These are phyloP conservation scores for Gnomoniopsis sp. DNA, from an alignment of 2,329 filamentous ascomycete genomes.

Conservation along the genomic window DNA sequence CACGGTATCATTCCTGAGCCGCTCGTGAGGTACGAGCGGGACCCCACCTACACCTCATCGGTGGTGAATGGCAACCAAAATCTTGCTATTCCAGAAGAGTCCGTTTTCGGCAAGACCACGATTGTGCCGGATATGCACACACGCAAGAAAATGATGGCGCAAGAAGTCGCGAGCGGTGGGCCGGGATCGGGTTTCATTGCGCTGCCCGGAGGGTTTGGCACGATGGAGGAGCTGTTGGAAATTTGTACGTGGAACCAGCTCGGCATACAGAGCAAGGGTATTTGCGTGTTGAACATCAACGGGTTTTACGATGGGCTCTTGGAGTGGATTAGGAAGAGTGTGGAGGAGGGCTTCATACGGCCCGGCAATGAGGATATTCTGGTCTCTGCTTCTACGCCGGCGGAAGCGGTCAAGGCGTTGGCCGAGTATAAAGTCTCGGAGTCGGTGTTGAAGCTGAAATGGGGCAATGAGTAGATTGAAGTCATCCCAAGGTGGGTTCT, in stretches of 20 bases:
- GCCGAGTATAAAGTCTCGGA: constrained; percentile 71
- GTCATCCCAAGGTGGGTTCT: background rate
- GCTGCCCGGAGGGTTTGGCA: constrained; percentile 86
- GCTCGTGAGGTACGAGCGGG: constrained; percentile 74
- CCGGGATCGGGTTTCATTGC: constrained; percentile 87
- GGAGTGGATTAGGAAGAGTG: constrained; percentile 73
- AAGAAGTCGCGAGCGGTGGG: constrained; percentile 77
- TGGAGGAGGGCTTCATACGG: constrained; percentile 74
- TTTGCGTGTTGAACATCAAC: constrained; percentile 81
- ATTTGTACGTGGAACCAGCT: constrained; percentile 93
- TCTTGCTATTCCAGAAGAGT: constrained; percentile 59
- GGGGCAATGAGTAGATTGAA: constrained; percentile 60
- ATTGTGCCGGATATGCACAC: constrained; percentile 96
- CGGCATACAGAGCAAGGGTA: constrained; percentile 78
- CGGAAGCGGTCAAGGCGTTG: constrained; percentile 69
- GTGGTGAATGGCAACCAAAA: constrained; percentile 31
- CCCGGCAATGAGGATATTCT: constrained; percentile 71
- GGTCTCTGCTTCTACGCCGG: constrained; percentile 68
- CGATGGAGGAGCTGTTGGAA: constrained; percentile 93
- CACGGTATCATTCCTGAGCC: constrained; percentile 93
- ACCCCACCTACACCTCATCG: constrained; percentile 49
- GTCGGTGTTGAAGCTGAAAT: constrained; percentile 76
- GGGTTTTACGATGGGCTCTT: constrained; percentile 91
- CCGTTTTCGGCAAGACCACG: constrained; percentile 76
- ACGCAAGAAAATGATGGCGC: constrained; percentile 89